Evolutionary conservation across 148 eudicot genomes (phyloP).

Genomic region (Nepenthes mirabilis): DNA sequence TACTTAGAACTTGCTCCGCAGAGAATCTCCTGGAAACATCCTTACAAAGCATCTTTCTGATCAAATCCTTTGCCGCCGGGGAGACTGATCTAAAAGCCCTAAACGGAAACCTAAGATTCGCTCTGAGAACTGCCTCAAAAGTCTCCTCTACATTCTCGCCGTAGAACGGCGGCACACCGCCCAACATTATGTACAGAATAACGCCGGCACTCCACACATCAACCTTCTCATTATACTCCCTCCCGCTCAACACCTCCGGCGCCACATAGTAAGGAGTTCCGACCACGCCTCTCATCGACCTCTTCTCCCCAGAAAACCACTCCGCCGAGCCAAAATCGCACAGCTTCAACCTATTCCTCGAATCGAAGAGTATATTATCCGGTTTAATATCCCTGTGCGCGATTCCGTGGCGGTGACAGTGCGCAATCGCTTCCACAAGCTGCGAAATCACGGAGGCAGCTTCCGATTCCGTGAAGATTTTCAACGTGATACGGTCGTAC

Average conservation of each 20-base stretch:
- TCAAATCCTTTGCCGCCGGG: slow-evolving; percentile 65
- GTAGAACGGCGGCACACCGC: slow-evolving; percentile 70
- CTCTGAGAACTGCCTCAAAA: slow-evolving; percentile 59
- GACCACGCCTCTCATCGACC: slow-evolving; percentile 57
- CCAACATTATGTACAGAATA: slow-evolving; percentile 65
- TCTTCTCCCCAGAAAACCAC: slow-evolving; percentile 33
- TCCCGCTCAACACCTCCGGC: slow-evolving; percentile 68
- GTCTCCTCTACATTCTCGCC: slow-evolving; percentile 62
- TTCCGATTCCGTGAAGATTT: slow-evolving; percentile 28
- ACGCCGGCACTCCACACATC: slow-evolving; percentile 95
- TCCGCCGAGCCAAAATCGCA: slow-evolving; percentile 87
- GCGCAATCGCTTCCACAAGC: slow-evolving; percentile 34
- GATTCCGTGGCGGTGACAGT: slow-evolving; percentile 63
- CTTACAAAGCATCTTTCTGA: slow-evolving; percentile 81
- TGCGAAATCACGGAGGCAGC: slow-evolving; percentile 35
- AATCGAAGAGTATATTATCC: slow-evolving; percentile 64
- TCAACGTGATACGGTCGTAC: slow-evolving; percentile 18
- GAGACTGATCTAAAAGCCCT: slow-evolving; percentile 60
- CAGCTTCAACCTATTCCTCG: slow-evolving; percentile 30
- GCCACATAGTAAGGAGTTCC: slow-evolving; percentile 96
- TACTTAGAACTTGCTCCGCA: slow-evolving; percentile 83
- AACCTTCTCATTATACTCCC: slow-evolving; percentile 68
- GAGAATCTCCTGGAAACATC: slow-evolving; percentile 59
- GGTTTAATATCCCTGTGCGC: slow-evolving; percentile 86
- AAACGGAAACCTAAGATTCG: slow-evolving; percentile 65